Conservation (phyloP, 2,329 filamentous ascomycete species). For the Neocucurbitaria cava region DNA sequence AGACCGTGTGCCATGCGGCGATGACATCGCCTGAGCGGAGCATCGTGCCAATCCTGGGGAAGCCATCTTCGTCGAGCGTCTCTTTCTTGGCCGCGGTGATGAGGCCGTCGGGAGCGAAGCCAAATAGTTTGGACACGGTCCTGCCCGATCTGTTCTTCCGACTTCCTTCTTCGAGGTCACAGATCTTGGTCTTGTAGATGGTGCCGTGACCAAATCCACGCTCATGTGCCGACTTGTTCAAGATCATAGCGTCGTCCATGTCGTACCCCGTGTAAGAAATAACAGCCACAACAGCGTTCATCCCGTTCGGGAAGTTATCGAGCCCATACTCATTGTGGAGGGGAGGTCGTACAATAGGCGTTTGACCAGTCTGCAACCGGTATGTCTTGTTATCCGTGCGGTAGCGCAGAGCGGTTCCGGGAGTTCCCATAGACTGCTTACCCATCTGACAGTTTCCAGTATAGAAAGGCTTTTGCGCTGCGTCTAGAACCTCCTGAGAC, state of each 20-base stretch:
- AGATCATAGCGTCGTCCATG: constrained; percentile 99
- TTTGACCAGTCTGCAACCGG: constrained; percentile 92
- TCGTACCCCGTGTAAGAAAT: constrained; percentile 99
- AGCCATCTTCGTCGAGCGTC: constrained; percentile 84
- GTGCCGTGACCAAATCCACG: constrained; percentile 94
- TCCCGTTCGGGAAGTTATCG: constrained; percentile 97
- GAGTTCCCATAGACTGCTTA: constrained; percentile 99
- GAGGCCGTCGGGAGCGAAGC: constrained; percentile 80
- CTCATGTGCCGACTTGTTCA: constrained; percentile 97
- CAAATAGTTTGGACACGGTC: constrained; percentile 82
- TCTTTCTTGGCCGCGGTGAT: constrained; percentile 74
- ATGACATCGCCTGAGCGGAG: constrained; percentile 83
- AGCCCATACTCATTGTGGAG: constrained; percentile 96
- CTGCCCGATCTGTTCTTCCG: constrained; percentile 70
- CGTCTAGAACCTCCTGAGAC: too few species aligned
- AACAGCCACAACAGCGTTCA: constrained; percentile 93
- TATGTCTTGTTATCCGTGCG: constrained; percentile 98
- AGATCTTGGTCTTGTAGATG: constrained; percentile 97
- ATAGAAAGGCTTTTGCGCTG: too few species aligned
- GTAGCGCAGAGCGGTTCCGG: constrained; percentile 81
- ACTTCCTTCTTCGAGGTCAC: constrained; percentile 80
- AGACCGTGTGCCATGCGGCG: constrained; percentile 88
- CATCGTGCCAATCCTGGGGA: constrained; percentile 80
- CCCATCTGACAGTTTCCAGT: constrained; percentile 73
- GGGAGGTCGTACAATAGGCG: constrained; percentile 88